Base-by-base conservation (phyloP, 768 basidiomycete species). In the Mycena vitilis region DNA sequence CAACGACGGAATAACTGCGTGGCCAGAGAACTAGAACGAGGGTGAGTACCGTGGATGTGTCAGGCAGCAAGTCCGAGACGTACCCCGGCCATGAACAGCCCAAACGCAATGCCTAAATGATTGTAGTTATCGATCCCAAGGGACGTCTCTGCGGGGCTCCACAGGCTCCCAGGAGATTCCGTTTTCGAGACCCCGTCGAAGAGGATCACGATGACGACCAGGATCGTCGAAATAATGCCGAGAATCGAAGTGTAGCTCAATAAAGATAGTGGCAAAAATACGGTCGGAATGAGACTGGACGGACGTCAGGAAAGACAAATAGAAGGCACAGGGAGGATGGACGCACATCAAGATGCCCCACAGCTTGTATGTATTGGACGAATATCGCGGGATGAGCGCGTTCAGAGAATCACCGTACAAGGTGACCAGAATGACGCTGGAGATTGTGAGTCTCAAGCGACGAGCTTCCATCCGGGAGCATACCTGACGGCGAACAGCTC, bases 41-140 rank as follows among this genome's bases (percentile, higher is more conserved):
- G 51, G 53, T 22, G 49, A 58, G 36, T 30, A 60, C 63, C 61
- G 18, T 8, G 48, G 40, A 4, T 4, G 30, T 4, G 40, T 12
- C 18, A 3, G 47, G 18, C 40, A n/a, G 20, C 18, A 15, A 57
- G 56, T 7, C 23, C 18, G 30, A 60, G 58, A 76, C 88, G 75
- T 76, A 95, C 94, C n/a, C 96, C 95, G 10, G 94, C 93, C 92
- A 99, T 95, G 75, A 98, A 90, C 68, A 99, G 82, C 4, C 96
- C 96, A 73, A 96, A 92, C 15, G 93, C 88, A 36, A 97, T 78
- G 1, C 95, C 93, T 25, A 97, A 82, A 63, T 92, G 86, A 34
- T 80, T 80, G 66, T 82, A 79, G 68, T 83, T 86, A 40, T 81
- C 81, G 22, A 93, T 84, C 9, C 84, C 85, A 15, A 91, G 69